Evolutionary conservation across 805 yeast genomes (phyloP), one percentile per base, ranked within the genome.

Genomic region (Metschnikowia corniflorae): DNA sequence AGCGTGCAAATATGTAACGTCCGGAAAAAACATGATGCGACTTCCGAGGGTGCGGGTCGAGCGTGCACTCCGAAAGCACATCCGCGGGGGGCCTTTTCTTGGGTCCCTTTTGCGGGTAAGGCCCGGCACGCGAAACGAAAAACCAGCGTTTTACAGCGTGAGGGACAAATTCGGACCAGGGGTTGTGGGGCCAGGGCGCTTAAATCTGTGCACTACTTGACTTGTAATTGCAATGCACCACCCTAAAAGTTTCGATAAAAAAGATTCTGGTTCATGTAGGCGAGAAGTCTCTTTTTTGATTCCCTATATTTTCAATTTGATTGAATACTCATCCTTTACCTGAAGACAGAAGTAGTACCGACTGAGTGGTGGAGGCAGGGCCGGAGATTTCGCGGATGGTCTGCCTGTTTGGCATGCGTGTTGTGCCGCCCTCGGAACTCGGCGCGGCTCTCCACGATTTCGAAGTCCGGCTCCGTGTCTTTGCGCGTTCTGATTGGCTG

Each of bases 391-490:
- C n/a, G n/a, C n/a, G n/a, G n/a, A n/a, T n/a, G n/a, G n/a, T n/a
- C n/a, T n/a, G n/a, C 24, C 24, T 10, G 24, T 21, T n/a, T 21
- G 24, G 30, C 33, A 25, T 16, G 32, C 18, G 28, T 27, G 31
- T 23, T 20, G 16, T 30, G 21, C 19, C 4, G 14, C 37, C 37
- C 37, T 33, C 37, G 43, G 40, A 26, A 26, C 23, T 35, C 35
- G 25, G 13, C 25, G 29, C 30, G 32, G 26, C 47, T 46, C 54
- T 50, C 54, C 53, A 49, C 49, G 44, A 47, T 49, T 50, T 39
- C 26, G 42, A 47, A 44, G 48, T 51, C 57, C 57, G 60, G 53
- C 43, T 7, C 45, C 47, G 42, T 34, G 43, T 40, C 39, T 41
- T 34, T 27, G 38, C 39, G 38, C 22, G 24, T 19, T n/a, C 9